Conservation (phyloP, 805 yeast genomes). For the Myxozyma neglecta region DNA sequence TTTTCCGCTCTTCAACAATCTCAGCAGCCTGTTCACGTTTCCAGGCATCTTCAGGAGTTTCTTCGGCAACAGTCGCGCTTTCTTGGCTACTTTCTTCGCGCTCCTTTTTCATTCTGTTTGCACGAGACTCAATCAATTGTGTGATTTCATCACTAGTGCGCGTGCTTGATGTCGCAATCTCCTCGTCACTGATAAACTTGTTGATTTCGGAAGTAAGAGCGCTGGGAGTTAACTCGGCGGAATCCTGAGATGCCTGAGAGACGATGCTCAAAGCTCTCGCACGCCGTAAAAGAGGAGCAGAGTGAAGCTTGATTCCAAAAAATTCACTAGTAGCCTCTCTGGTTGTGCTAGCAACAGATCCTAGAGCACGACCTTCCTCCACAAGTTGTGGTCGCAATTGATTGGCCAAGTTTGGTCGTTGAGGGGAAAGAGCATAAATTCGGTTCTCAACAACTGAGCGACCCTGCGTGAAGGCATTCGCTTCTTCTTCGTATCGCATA, state of each 20-base stretch:
- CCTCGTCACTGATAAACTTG: background rate
- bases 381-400: conserved; percentile 3
- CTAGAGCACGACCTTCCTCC: conserved; percentile 1
- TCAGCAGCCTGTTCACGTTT: background rate
- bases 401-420: background rate
- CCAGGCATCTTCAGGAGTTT: background rate
- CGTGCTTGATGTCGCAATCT: background rate
- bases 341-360: background rate
- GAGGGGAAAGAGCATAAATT: conserved; percentile 3
- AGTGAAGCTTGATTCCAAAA: conserved; percentile 4
- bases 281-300: conserved; percentile 3
- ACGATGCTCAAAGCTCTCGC: background rate
- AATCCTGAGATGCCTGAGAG: background rate
- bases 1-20: conserved; percentile 9
- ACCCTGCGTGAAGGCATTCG: background rate
- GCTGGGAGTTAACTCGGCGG: background rate
- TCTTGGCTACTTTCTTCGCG: background rate
- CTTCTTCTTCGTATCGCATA: background rate
- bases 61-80: background rate
- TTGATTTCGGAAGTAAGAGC: background rate
- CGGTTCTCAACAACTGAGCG: conserved; percentile 18
- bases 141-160: background rate
- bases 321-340: background rate
- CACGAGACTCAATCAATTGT: background rate
- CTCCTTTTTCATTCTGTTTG: background rate